Base-by-base conservation (phyloP, 1,139 yeast species). In the Suhomyces chickasaworum region DNA sequence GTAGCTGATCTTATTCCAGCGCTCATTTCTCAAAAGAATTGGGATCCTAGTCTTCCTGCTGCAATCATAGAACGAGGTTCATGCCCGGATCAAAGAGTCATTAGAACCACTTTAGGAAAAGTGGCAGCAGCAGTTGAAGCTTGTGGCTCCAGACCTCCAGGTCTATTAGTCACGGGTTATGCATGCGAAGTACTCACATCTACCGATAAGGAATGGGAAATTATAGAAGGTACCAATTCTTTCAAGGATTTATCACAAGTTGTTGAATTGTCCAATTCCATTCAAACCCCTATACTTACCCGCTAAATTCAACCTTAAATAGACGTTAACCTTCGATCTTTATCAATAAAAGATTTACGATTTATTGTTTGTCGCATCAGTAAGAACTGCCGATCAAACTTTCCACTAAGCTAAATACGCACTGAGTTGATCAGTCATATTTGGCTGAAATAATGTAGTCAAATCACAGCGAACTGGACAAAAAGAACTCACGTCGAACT, bases 61-160 rank as follows among this genome's bases (percentile, higher is more conserved):
- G 91, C 95, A 2, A 83, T 91, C 16, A 82, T 91, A 2, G 99
- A 93, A 64, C 75, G 97, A 49, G 96, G 97, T 0, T 85, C 95
- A 16, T 89, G 97, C 64, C 91, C 95, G 0, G 99, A 91, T 60
- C 97, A 93, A 67, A 69, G 99, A 47, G 76, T 91, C 10, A 83
- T 91, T 4, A 73, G 96, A 53, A 88, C 97, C 0, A 77, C 81
- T 1, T 68, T 93, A 43, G 73, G 75, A 41, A 69, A 84, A 51
- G 81, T 90, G 1, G 85, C 84, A 0, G 82, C 75, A 27, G 95
- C 95, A 0, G 80, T 90, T 1, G 86, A 85, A 53, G 80, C 79
- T n/a, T 80, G 83, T 42, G 98, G 97, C 0, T 86, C 95, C 10
- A 75, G 97, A 52, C 99, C 99, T 1, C 99, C 99, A 0, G 98